These are phyloP conservation scores for Litsea cubeba DNA, from an alignment of 164 flowering plant species.

Conservation along the genomic window DNA sequence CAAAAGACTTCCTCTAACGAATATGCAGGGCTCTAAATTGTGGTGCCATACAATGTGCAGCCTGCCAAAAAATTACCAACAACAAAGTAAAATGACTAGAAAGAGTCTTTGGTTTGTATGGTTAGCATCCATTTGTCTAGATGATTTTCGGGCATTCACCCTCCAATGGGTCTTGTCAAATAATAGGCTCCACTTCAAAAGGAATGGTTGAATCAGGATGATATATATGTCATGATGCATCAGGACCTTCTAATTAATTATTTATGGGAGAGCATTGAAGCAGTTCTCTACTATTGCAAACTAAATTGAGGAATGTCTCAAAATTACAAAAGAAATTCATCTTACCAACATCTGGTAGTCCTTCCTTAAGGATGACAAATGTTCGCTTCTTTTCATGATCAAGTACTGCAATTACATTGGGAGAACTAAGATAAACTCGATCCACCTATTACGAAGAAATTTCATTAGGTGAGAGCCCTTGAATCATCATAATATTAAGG, in stretches of 20 bases:
- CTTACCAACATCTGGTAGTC: conserved; percentile 93
- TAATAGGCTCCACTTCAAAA: background rate
- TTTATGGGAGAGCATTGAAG: background rate
- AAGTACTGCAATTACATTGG: conserved; percentile 75
- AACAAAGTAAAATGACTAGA: background rate
- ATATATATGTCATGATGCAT: background rate
- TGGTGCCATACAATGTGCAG: too few species aligned
- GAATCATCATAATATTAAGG: too few species aligned
- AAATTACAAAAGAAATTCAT: background rate
- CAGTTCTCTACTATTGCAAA: background rate
- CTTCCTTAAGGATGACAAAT: conserved; percentile 71
- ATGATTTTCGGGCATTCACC: background rate
- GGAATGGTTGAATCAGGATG: background rate
- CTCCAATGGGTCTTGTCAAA: background rate
- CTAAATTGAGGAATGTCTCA: background rate
- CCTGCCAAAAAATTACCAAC: background rate
- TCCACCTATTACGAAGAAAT: conserved; percentile 49
- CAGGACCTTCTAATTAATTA: background rate
- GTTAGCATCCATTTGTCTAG: background rate
- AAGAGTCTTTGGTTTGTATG: background rate
- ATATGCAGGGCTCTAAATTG: background rate
- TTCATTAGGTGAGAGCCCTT: background rate
- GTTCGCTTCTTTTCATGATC: conserved; percentile 94
- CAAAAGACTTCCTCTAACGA: background rate
- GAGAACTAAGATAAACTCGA: conserved; percentile 72